Percentiles rank a stretch among this genome's conserved stretches.
These are phyloP conservation scores for Corchorus olitorius DNA, from an alignment of 345 rosid genomes.

Conservation along the genomic window DNA sequence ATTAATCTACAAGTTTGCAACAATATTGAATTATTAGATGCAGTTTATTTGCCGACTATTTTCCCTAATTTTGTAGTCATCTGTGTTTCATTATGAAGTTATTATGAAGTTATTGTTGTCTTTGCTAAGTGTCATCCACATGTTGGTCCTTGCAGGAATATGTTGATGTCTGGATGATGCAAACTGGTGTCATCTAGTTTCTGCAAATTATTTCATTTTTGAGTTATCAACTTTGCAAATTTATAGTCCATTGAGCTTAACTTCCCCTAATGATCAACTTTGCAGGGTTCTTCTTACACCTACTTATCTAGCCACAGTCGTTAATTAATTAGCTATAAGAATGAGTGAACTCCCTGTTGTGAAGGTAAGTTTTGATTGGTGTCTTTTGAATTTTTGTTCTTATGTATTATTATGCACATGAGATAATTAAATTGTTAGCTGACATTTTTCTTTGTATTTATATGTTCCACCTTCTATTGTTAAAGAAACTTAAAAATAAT, in stretches of 20 bases:
- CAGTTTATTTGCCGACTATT: conserved; percentile 3
- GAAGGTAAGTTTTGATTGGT: conserved; percentile 55
- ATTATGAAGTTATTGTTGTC: too few relatives aligned
- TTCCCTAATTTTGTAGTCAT: conserved; percentile 35
- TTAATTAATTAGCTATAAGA: too few relatives aligned
- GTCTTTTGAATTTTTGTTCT: neutral
- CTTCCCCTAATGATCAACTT: too few relatives aligned
- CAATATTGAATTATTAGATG: neutral
- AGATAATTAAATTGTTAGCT: neutral
- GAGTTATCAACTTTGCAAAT: neutral
- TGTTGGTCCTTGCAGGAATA: too few relatives aligned
- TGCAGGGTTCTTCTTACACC: too few relatives aligned
- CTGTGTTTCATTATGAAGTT: conserved; percentile 72
- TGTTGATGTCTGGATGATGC: too few relatives aligned
- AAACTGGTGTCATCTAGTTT: too few relatives aligned
- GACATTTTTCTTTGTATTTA: neutral
- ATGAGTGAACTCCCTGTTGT: conserved; percentile 85
- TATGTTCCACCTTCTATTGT: neutral
- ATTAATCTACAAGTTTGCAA: neutral
- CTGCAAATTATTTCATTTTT: too few relatives aligned
- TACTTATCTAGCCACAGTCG: too few relatives aligned
- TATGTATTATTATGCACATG: neutral
- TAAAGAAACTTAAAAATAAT: too few relatives aligned
- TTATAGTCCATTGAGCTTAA: too few relatives aligned
- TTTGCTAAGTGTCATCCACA: too few relatives aligned